Conservation (phyloP, 805 yeast species). For the Danielozyma ontarioensis region DNA sequence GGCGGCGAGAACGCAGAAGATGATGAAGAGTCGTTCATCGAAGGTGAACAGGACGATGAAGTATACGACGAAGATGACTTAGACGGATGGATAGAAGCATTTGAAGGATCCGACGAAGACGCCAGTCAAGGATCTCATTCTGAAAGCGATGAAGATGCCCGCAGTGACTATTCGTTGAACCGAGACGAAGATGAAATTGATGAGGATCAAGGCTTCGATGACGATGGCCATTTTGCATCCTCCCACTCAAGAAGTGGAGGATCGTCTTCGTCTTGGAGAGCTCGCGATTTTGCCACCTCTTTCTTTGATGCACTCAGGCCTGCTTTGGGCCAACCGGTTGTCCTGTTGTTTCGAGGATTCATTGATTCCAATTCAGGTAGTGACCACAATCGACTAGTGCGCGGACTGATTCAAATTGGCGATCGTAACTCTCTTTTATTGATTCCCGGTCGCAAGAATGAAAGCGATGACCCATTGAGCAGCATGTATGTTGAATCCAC, state of each 20-base stretch:
- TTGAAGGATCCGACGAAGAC: constrained; percentile 23
- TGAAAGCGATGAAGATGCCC: constrained; percentile 15
- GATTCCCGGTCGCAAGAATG: constrained; percentile 5
- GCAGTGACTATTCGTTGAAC: too few species aligned
- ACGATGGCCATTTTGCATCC: not conserved
- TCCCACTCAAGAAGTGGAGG: too few species aligned
- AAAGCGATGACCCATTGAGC: constrained; percentile 10
- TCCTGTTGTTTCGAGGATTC: constrained; percentile 13
- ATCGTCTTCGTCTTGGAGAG: too few species aligned
- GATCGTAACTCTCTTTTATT: constrained; percentile 2
- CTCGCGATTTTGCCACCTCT: constrained; percentile 19
- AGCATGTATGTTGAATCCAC: constrained; percentile 43
- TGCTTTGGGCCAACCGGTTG: constrained; percentile 12
- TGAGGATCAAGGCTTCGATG: not conserved
- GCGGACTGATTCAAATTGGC: constrained; percentile 1
- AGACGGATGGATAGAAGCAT: constrained; percentile 38
- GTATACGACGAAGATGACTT: constrained; percentile 12
- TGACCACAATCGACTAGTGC: constrained; percentile 3
- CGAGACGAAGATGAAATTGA: constrained; percentile 9
- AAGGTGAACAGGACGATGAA: not conserved
- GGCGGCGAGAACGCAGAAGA: too few species aligned
- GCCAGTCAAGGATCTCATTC: constrained; percentile 16
- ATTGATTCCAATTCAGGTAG: not conserved
- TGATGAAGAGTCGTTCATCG: too few species aligned
- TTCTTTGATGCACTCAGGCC: constrained; percentile 24